Evolutionary conservation across 345 rosid species (phyloP).

Genomic region (Psidium friedrichsthalianum): DNA sequence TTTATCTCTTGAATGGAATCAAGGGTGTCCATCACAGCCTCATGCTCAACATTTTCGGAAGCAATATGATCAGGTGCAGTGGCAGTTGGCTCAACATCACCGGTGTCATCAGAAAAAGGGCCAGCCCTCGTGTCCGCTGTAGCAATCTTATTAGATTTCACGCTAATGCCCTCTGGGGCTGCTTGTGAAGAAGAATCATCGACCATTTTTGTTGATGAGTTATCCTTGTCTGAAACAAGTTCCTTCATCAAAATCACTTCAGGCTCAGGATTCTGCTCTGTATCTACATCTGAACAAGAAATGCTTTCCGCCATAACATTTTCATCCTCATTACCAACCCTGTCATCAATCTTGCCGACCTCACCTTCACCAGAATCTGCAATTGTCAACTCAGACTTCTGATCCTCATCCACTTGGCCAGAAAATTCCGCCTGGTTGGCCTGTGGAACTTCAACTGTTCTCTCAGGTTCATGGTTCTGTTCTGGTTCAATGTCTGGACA

Average conservation of each 20-base stretch:
- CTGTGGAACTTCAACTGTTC: slow-evolving; percentile 6
- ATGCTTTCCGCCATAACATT: slow-evolving; percentile 5
- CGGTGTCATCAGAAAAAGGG: not conserved
- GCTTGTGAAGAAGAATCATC: not conserved
- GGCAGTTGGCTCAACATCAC: not conserved
- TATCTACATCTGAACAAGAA: slow-evolving; percentile 5
- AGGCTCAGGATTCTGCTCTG: slow-evolving; percentile 5
- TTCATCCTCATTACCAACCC: slow-evolving; percentile 1
- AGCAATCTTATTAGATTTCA: not conserved
- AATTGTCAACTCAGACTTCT: slow-evolving; percentile 3
- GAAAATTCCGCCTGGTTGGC: not conserved
- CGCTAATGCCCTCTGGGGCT: not conserved
- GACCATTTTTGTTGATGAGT: not conserved
- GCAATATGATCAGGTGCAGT: slow-evolving; percentile 12
- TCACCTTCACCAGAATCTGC: not conserved
- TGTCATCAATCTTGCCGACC: not conserved
- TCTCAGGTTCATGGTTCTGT: not conserved
- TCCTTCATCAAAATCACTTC: not conserved
- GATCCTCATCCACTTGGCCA: slow-evolving; percentile 2
- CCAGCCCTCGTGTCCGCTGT: not conserved
- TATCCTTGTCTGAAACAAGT: not conserved
- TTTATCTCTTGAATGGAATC: slow-evolving; percentile 19
- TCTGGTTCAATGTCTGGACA: not conserved
- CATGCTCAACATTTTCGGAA: slow-evolving; percentile 9
- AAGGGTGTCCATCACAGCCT: not conserved